Percentiles rank a stretch among this genome's conserved stretches.
Evolutionary conservation across 345 rosid genomes (phyloP).

Genomic region (Gynandropsis gynandra): DNA sequence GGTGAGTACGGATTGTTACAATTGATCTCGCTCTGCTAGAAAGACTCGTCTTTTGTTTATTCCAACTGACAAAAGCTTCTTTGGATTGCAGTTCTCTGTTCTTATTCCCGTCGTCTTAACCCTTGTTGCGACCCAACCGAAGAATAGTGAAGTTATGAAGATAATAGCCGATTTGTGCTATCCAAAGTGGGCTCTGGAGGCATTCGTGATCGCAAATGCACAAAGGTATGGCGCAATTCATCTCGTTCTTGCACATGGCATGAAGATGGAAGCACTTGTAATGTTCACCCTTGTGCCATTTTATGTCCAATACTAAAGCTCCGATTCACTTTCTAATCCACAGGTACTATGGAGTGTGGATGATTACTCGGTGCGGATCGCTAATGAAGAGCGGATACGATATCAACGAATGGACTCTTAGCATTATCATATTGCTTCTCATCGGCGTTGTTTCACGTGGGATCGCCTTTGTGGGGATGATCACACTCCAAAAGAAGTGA

Average conservation of each 20-base stretch:
- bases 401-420: constrained; percentile 49
- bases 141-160: constrained; percentile 30
- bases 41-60: not conserved
- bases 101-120: constrained; percentile 94
- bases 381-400: constrained; percentile 50
- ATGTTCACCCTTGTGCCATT: no score
- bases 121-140: constrained; percentile 61
- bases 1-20: constrained; percentile 39
- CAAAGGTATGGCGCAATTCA: constrained; percentile 38
- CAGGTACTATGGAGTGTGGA: constrained; percentile 91
- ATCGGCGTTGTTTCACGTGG: constrained; percentile 45
- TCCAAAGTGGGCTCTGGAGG: constrained; percentile 86
- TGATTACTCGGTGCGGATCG: constrained; percentile 71
- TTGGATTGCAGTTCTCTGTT: constrained; percentile 70
- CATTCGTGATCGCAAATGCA: constrained; percentile 76
- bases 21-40: not conserved
- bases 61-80: constrained; percentile 14
- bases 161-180: constrained; percentile 53
- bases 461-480: constrained; percentile 52
- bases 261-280: no score
- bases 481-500: constrained; percentile 67
- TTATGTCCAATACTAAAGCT: not conserved
- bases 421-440: constrained; percentile 48
- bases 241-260: not conserved
- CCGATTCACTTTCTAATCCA: constrained; percentile 15